A percentile compares a stretch with the other conserved stretches of the same genome.
phyloP scores from a whole-genome alignment of 805 yeast genomes.

The Candida palmyrensis region DNA sequence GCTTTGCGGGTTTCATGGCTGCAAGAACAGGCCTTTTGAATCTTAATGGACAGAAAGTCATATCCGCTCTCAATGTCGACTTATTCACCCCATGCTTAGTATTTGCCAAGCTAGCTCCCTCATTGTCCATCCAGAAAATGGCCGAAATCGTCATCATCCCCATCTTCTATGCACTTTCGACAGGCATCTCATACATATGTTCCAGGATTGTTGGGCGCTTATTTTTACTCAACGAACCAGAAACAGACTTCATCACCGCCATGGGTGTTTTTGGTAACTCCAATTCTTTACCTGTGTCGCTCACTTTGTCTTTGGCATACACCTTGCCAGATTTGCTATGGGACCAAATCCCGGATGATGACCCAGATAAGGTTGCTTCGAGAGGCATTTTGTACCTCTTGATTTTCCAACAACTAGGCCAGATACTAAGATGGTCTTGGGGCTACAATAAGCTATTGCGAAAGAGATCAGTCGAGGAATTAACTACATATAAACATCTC shows the following conservation, averaged over 20 bases:
- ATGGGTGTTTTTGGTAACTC: slow-evolving; percentile 97
- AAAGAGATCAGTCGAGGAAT: slow-evolving; percentile 39
- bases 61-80: slow-evolving; percentile 79
- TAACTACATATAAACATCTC: slow-evolving; percentile 19
- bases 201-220: slow-evolving; percentile 52
- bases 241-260: slow-evolving; percentile 88
- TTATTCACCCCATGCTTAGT: slow-evolving; percentile 94
- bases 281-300: slow-evolving; percentile 88
- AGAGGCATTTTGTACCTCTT: slow-evolving; percentile 71
- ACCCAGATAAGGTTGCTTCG: slow-evolving; percentile 65
- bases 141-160: slow-evolving; percentile 83
- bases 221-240: slow-evolving; percentile 61
- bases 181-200: slow-evolving; percentile 64
- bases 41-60: slow-evolving; percentile 68
- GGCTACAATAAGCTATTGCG: slow-evolving; percentile 69
- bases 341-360: slow-evolving; percentile 67
- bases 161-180: slow-evolving; percentile 74
- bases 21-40: slow-evolving; percentile 69
- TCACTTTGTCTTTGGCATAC: slow-evolving; percentile 73
- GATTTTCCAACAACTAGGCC: slow-evolving; percentile 80
- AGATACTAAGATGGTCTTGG: slow-evolving; percentile 82
- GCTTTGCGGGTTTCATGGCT: slow-evolving; percentile 81
- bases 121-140: slow-evolving; percentile 69
- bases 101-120: slow-evolving; percentile 69
- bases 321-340: slow-evolving; percentile 72